Evolutionary conservation across 108 stramenopile genomes (phyloP).

Genomic region (Pseudonitzschia delicatissima): DNA sequence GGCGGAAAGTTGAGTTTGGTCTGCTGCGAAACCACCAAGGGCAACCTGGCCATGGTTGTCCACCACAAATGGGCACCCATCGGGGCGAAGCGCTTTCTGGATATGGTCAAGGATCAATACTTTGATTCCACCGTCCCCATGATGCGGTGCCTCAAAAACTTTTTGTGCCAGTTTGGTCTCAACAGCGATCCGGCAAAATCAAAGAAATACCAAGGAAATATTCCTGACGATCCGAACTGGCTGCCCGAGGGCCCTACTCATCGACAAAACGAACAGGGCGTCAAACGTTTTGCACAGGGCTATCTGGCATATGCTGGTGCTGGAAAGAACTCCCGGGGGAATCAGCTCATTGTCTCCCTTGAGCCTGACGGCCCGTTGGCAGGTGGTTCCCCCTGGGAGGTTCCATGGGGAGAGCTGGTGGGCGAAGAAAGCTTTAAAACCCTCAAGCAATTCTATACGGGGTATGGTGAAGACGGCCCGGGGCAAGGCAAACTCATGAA

Average conservation of each 20-base stretch:
- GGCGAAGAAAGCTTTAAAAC: slow-evolving; percentile 40
- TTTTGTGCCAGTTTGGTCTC: slow-evolving; percentile 88
- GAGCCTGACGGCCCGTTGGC: slow-evolving; percentile 45
- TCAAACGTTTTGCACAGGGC: slow-evolving; percentile 71
- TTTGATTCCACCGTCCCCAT: slow-evolving; percentile 65
- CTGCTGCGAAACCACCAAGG: slow-evolving; percentile 42
- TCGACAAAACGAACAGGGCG: slow-evolving; percentile 58
- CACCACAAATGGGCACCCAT: slow-evolving; percentile 73
- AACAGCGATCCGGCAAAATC: slow-evolving; percentile 42
- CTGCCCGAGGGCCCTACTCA: slow-evolving; percentile 66
- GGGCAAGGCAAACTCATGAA: slow-evolving; percentile 27
- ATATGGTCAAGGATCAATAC: slow-evolving; percentile 71
- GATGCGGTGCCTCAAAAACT: slow-evolving; percentile 76
- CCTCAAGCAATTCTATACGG: slow-evolving; percentile 42
- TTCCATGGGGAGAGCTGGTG: slow-evolving; percentile 55
- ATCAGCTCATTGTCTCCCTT: slow-evolving; percentile 74
- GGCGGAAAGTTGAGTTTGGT: slow-evolving; percentile 35
- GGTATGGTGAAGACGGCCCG: slow-evolving; percentile 53
- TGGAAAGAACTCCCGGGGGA: slow-evolving; percentile 50
- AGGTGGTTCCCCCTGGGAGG: slow-evolving; percentile 81
- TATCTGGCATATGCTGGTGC: slow-evolving; percentile 74
- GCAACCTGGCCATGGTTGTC: slow-evolving; percentile 41
- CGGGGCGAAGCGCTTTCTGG: slow-evolving; percentile 73
- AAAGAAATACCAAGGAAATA: slow-evolving; percentile 31
- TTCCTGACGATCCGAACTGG: slow-evolving; percentile 80